These are phyloP conservation scores for Echeveria elegans DNA, from an alignment of 164 flowering plant species.

Conservation along the genomic window DNA sequence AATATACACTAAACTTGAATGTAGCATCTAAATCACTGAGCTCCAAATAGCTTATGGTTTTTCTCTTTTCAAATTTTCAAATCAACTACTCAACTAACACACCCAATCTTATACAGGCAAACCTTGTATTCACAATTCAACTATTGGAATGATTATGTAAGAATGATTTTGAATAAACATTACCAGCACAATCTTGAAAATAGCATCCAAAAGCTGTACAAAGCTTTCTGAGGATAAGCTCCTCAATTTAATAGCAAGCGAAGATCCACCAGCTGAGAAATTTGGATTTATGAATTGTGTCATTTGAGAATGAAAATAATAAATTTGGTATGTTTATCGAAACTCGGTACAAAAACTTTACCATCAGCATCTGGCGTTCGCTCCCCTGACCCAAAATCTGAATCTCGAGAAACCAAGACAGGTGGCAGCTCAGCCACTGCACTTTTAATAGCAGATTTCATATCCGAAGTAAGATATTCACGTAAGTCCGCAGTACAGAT, in stretches of 20 bases:
- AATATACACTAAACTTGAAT: neutral
- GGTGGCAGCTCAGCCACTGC: conserved; percentile 91
- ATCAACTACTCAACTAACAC: neutral
- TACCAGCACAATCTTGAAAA: conserved; percentile 90
- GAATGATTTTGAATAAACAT: conserved; percentile 27
- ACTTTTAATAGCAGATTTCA: conserved; percentile 86
- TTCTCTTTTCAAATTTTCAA: neutral
- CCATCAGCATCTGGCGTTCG: conserved; percentile 68
- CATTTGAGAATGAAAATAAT: neutral
- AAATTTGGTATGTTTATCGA: neutral
- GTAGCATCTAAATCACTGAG: neutral
- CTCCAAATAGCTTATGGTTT: neutral
- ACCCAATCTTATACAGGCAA: neutral
- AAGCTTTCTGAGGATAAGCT: conserved; percentile 83
- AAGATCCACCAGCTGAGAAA: conserved; percentile 64
- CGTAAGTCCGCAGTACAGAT: conserved; percentile 83
- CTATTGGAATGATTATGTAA: too few relatives aligned
- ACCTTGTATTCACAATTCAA: neutral
- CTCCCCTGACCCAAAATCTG: conserved; percentile 60
- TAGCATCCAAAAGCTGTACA: conserved; percentile 69
- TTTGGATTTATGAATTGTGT: neutral
- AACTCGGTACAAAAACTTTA: conserved; percentile 20
- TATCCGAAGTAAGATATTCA: conserved; percentile 78
- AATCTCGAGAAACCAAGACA: conserved; percentile 55
- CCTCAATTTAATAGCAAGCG: conserved; percentile 87